Percentiles rank a stretch among this genome's conserved stretches.
Evolutionary conservation across 2,329 filamentous ascomycete genomes (phyloP).

Genomic region (Chlorencoelia australis): DNA sequence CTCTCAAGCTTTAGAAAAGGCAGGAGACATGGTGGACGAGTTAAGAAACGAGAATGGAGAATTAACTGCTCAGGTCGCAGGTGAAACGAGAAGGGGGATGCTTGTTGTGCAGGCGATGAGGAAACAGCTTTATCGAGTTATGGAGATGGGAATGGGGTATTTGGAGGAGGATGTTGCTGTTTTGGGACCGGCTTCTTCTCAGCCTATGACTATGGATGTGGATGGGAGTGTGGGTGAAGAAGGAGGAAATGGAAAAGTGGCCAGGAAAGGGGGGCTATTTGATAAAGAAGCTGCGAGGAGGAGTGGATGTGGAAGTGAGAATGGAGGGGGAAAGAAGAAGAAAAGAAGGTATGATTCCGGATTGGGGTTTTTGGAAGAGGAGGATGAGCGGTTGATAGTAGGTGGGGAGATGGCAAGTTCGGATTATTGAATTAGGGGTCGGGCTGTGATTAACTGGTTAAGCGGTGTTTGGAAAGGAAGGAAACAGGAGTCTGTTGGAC

Average conservation of each 20-base stretch:
- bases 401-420: too few species aligned
- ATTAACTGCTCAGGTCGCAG: slow-evolving; percentile 34
- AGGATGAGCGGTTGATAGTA: too few species aligned
- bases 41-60: slow-evolving; percentile 4
- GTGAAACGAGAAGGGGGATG: slow-evolving; percentile 38
- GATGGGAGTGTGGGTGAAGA: slow-evolving; percentile 3
- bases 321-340: slow-evolving; percentile 28
- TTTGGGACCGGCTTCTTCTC: not conserved
- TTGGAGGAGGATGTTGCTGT: slow-evolving; percentile 21
- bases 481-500: too few species aligned
- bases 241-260: slow-evolving; percentile 4
- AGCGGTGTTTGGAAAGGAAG: too few species aligned
- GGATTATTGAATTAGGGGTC: too few species aligned
- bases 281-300: slow-evolving; percentile 16
- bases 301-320: slow-evolving; percentile 26
- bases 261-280: slow-evolving; percentile 15
- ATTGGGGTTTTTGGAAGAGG: slow-evolving; percentile 44
- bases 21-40: slow-evolving; percentile 2
- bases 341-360: slow-evolving; percentile 44
- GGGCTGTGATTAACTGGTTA: too few species aligned
- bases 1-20: slow-evolving; percentile 29
- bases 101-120: slow-evolving; percentile 40
- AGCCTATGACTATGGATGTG: too few species aligned
- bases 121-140: slow-evolving; percentile 39
- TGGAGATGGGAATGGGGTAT: slow-evolving; percentile 38